Evolutionary conservation across 441 rosid species (phyloP).

Genomic region (Populus trichocarpa): DNA sequence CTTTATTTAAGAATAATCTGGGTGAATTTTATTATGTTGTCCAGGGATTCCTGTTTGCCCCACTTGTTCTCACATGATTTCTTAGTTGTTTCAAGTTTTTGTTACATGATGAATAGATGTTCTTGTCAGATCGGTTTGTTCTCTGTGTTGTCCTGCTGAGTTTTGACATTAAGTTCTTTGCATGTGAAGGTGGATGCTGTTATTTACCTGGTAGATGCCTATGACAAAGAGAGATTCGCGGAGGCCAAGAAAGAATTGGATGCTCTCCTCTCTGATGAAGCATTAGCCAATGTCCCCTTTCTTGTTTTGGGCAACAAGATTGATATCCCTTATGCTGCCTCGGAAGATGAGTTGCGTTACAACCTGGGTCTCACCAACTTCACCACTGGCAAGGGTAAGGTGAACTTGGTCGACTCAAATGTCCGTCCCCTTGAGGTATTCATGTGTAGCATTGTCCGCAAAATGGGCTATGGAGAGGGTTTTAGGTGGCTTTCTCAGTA

Average conservation of each 20-base stretch:
- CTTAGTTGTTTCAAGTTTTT: neutral
- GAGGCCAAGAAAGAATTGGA: slow-evolving; percentile 19
- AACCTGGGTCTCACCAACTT: no score
- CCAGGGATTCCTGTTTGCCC: neutral
- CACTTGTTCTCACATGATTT: neutral
- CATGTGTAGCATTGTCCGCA: no score
- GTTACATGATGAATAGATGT: neutral
- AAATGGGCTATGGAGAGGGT: no score
- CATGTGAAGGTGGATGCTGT: slow-evolving; percentile 75
- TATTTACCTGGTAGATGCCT: slow-evolving; percentile 82
- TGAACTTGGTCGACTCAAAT: no score
- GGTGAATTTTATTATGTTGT: neutral
- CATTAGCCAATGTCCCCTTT: no score
- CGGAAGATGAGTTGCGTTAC: no score
- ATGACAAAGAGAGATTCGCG: slow-evolving; percentile 72
- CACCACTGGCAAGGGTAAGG: no score
- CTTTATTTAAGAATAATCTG: neutral
- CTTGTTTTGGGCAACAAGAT: no score
- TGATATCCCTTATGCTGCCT: no score
- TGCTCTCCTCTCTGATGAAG: no score
- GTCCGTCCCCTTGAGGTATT: no score
- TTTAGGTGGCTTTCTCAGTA: no score
- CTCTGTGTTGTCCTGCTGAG: neutral
- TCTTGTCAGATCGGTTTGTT: neutral
- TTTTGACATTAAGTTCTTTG: slow-evolving; percentile 1